Evolutionary conservation across 108 stramenopile genomes (phyloP).

Genomic region (Skeletonema costatum): DNA sequence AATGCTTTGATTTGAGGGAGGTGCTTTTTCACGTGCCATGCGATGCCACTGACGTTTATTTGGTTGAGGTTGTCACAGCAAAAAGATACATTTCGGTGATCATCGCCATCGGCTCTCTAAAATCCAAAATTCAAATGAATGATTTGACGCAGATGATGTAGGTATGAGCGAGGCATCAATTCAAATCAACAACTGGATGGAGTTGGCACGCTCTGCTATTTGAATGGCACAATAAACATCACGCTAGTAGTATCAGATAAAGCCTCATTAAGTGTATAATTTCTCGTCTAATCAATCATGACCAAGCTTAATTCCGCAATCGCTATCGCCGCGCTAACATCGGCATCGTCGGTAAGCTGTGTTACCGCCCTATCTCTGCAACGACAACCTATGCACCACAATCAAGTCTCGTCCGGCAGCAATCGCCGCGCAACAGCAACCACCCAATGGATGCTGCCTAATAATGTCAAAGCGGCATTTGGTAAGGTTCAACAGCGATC

Average conservation of each 20-base stretch:
- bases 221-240: background rate
- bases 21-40: too few relatives aligned
- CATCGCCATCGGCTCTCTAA: background rate
- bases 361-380: background rate
- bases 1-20: background rate
- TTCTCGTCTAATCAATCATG: background rate
- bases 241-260: too few relatives aligned
- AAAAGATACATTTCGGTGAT: background rate
- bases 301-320: background rate
- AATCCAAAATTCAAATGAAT: background rate
- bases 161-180: too few relatives aligned
- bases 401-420: background rate
- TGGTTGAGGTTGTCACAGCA: background rate
- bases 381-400: background rate
- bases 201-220: background rate
- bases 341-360: background rate
- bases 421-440: background rate
- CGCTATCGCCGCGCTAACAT: conserved; percentile 1
- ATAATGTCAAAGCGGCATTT: conserved; percentile 9
- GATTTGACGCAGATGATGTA: too few relatives aligned
- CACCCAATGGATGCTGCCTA: conserved; percentile 6
- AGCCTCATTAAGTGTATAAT: background rate
- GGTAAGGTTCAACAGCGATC: background rate
- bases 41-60: background rate
- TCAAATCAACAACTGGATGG: too few relatives aligned